Evolutionary conservation across 768 basidiomycete genomes (phyloP).

Genomic region (Lactifluus rugatus): DNA sequence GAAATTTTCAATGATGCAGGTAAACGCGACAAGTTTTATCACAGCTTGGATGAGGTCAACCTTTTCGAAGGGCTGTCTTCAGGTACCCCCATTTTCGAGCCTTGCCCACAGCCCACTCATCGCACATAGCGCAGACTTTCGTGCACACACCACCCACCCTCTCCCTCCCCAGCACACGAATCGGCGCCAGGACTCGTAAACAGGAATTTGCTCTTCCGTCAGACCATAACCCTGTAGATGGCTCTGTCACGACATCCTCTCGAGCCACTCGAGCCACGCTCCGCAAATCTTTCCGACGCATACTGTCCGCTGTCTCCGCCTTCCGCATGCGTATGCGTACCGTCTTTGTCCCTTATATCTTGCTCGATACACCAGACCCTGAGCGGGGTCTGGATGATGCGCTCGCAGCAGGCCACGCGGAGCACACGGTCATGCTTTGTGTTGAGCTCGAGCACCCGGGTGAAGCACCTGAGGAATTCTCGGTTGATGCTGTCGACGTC

Average conservation of each 20-base stretch:
- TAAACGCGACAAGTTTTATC: constrained; percentile 31
- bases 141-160: constrained; percentile 28
- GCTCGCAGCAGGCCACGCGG: constrained; percentile 61
- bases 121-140: constrained; percentile 37
- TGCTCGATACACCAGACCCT: constrained; percentile 35
- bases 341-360: constrained; percentile 78
- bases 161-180: constrained; percentile 56
- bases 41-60: constrained; percentile 58
- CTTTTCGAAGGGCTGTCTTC: constrained; percentile 56
- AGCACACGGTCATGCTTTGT: constrained; percentile 81
- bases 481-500: constrained; percentile 68
- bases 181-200: constrained; percentile 59
- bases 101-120: constrained; percentile 3
- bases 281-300: constrained; percentile 78
- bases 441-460: constrained; percentile 84
- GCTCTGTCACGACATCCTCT: constrained; percentile 17
- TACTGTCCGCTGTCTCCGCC: constrained; percentile 68
- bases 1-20: constrained; percentile 23
- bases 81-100: constrained; percentile 30
- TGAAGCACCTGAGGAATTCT: constrained; percentile 55
- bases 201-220: constrained; percentile 53
- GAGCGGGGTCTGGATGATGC: constrained; percentile 33
- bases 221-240: constrained; percentile 31
- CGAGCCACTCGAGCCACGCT: constrained; percentile 48
- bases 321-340: constrained; percentile 92